Evolutionary conservation across 805 yeast genomes (phyloP), one percentile per base, ranked within the genome.

Genomic region (Myxozyma melibiosi): DNA sequence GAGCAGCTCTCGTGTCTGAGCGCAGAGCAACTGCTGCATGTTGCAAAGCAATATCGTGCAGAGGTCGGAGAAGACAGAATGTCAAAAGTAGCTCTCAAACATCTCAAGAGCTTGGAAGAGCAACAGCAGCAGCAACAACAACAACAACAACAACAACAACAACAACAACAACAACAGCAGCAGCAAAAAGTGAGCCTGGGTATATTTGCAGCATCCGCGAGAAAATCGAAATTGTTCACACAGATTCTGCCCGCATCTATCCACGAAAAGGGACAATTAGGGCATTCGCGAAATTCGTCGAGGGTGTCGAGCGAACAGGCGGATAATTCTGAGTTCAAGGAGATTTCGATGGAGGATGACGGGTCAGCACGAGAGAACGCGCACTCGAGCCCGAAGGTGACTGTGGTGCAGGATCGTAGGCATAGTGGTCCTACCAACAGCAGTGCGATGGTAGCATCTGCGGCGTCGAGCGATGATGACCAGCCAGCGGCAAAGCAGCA

Each of bases 11-110:
- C 88, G 50, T 77, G 79, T 6, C 74, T 94, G 56, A 85, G 86
- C 53, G 84, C 88, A 24, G 73, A 74, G 39, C 97, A 91, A 68
- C 69, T 94, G 43, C 73, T 84, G 59, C 85, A 86, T 66, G 81
- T 84, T 0, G 79, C 86, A 33, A 86, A 88, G 61, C 80, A 84
- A 65, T 94, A 94, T 72, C 81, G 88, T 46, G 88, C 90, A 67
- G 99, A 94, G 69, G 81, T 90, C 4, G 83, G 85, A 11, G 99
- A 94, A 69, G 74, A 75, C 16, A 85, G 84, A 62, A 74, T 91
- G 45, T 80, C 86, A 7, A 77, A 82, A 44, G 71, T 71, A n/a
- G 73, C 81, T 55, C 77, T 74, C 50, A 77, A 77, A 41, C 76
- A 75, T 63, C 67, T 81, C 33, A 73, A 74, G 48, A 73, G 70